Conservation (phyloP, 768 basidiomycete species). For the Trametes maxima region DNA sequence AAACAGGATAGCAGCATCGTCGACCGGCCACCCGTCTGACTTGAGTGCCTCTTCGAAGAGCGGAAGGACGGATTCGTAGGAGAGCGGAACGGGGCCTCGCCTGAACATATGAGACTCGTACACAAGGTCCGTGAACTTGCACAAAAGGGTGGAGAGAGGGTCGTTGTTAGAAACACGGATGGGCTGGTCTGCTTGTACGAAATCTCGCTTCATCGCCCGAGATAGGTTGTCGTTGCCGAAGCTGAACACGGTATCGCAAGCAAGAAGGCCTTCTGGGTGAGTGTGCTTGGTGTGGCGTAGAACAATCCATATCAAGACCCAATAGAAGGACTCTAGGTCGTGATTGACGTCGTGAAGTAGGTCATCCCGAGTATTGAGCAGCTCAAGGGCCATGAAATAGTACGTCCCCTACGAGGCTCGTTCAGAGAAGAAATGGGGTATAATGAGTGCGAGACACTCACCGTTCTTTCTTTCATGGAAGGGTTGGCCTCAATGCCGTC, state of each 20-base stretch:
- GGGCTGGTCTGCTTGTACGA: neutral
- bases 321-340: conserved; percentile 20
- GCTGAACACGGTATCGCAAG: neutral
- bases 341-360: neutral
- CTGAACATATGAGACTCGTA: neutral
- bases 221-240: neutral
- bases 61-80: neutral
- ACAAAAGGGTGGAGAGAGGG: neutral
- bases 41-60: neutral
- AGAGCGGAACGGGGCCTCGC: neutral
- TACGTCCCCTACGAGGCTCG: neutral
- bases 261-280: neutral
- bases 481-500: neutral
- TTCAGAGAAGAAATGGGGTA: neutral
- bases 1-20: neutral
- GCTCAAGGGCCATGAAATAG: conserved; percentile 5
- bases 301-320: conserved; percentile 1
- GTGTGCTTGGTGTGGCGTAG: neutral
- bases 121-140: neutral
- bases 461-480: neutral
- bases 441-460: neutral
- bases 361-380: too few species aligned
- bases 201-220: neutral
- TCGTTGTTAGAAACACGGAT: neutral
- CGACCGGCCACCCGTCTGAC: neutral